Evolutionary conservation across 2,329 filamentous ascomycete species (phyloP).

Genomic region (Ceratocystis harringtonii): DNA sequence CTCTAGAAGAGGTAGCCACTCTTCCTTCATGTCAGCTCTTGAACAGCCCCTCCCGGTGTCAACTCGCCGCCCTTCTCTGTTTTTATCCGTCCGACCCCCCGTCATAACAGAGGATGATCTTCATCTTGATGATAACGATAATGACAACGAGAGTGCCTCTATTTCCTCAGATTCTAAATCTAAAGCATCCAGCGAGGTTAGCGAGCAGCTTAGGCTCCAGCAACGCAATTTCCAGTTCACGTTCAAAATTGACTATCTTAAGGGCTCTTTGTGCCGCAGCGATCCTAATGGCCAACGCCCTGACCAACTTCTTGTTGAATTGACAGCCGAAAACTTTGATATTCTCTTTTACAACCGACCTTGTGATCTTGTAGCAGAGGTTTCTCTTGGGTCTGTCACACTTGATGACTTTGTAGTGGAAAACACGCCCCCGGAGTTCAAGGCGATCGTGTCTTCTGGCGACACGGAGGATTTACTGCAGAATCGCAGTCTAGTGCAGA

Average conservation of each 20-base stretch:
- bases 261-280: constrained; percentile 80
- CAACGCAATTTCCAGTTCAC: constrained; percentile 92
- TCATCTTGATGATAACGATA: constrained; percentile 49
- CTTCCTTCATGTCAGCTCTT: constrained; percentile 17
- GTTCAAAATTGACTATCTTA: constrained; percentile 86
- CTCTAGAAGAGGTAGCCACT: constrained; percentile 13
- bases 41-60: constrained; percentile 12
- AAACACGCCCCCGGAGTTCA: constrained; percentile 77
- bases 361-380: constrained; percentile 86
- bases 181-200: constrained; percentile 31
- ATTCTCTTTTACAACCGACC: constrained; percentile 77
- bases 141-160: constrained; percentile 52
- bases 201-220: constrained; percentile 43
- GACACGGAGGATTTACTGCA: constrained; percentile 56
- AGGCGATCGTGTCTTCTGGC: constrained; percentile 85
- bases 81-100: constrained; percentile 56
- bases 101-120: constrained; percentile 68
- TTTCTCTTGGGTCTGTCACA: constrained; percentile 70
- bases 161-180: constrained; percentile 30
- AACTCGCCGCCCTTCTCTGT: constrained; percentile 33
- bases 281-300: constrained; percentile 61
- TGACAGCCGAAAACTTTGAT: constrained; percentile 78
- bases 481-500: constrained; percentile 66
- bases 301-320: constrained; percentile 73
- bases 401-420: constrained; percentile 85